These are phyloP conservation scores for Zygnema circumcarinatum DNA, from an alignment of 139 green algal genomes.

Conservation along the genomic window DNA sequence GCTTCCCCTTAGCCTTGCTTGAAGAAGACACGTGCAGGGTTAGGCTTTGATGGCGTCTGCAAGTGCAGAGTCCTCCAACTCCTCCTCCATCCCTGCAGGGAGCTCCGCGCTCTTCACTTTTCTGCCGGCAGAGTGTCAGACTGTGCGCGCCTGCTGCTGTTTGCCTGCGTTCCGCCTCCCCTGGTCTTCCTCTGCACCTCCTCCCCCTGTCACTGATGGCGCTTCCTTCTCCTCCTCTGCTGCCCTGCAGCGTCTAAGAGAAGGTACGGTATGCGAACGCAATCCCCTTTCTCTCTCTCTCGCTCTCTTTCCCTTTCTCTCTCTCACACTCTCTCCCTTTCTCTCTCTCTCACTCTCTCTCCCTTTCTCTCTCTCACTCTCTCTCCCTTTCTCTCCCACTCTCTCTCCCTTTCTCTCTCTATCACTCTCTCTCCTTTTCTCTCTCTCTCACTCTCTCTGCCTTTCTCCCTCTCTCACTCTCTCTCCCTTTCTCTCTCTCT, in stretches of 20 bases:
- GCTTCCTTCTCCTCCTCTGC: neutral
- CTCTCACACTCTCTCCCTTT: neutral
- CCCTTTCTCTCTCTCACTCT: neutral
- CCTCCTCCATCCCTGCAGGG: no score
- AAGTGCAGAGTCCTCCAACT: no score
- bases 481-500: no score
- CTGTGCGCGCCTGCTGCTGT: neutral
- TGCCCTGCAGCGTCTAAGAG: neutral
- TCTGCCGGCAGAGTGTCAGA: neutral
- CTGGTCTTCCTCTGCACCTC: neutral
- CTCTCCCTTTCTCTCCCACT: neutral
- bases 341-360: neutral
- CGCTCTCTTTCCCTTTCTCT: neutral
- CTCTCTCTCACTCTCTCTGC: neutral
- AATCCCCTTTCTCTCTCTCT: neutral
- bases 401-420: neutral
- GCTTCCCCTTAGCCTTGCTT: no score
- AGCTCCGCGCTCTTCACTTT: neutral
- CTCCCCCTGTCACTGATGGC: neutral
- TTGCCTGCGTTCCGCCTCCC: neutral
- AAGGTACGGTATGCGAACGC: neutral
- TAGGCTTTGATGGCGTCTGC: no score
- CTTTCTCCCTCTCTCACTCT: no score
- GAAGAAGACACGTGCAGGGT: no score
- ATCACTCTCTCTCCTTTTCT: neutral